Evolutionary conservation across 23 red algal species (phyloP).

Genomic region (Agarophyton chilense): DNA sequence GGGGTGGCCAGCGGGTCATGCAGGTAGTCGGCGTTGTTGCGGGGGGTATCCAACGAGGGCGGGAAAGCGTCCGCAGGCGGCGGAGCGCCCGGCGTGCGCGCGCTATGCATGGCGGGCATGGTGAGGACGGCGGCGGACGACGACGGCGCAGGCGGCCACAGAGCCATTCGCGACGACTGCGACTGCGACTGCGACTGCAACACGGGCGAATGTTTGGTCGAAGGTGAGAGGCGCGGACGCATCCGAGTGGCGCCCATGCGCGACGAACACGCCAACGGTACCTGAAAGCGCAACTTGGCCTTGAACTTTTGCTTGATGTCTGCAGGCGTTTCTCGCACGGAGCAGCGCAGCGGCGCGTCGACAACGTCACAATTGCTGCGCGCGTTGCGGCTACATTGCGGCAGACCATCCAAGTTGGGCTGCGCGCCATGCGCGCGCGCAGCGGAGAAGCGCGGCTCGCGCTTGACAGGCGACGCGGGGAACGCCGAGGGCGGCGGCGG

Average conservation of each 20-base stretch:
- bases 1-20: conserved; percentile 44
- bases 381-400: neutral
- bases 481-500: neutral
- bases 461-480: neutral
- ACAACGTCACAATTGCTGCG: neutral
- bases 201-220: neutral
- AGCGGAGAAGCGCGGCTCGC: neutral
- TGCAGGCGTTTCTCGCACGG: neutral
- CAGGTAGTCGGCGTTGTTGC: neutral
- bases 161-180: neutral
- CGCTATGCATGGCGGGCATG: conserved; percentile 22
- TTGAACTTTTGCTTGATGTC: conserved; percentile 21
- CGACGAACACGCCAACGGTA: neutral
- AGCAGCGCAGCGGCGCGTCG: too few species aligned
- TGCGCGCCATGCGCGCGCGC: too few species aligned
- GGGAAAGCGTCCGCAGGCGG: conserved; percentile 12
- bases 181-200: neutral
- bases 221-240: neutral
- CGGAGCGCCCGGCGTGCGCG: neutral
- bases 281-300: neutral
- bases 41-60: neutral
- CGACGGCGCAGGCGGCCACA: neutral
- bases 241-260: neutral
- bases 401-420: neutral
- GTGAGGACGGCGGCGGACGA: neutral